Base-by-base conservation (phyloP, 2,329 filamentous ascomycete genomes). In the Calonectria honghensis region DNA sequence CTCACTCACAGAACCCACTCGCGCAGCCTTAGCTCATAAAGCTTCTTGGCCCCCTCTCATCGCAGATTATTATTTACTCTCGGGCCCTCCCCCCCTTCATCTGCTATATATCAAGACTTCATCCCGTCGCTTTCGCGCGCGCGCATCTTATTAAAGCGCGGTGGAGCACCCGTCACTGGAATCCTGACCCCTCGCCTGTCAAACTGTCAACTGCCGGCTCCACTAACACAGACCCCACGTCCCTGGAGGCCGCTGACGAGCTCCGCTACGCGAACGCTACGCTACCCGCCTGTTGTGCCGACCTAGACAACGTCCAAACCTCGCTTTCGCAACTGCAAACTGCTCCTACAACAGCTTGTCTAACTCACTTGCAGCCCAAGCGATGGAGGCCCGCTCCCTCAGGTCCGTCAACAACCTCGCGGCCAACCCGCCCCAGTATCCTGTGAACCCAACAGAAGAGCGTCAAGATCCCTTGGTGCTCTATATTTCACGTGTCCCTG, bases 401-500 rank as follows among this genome's bases (percentile, higher is more conserved):
- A 94, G 94, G 68, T 90, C 92, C 68, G 90, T 99, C 77, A 97
- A 95, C 77, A 88, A 91, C 52, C 91, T 98, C 76, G 96, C 97
- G 76, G 91, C 94, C 67, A 95, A 98, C 81, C 97, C 96, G 52
- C 96, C 97, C 61, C 91, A 93, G 80, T 97, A 98, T 84, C 95
- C 95, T 65, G 91, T 94, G 81, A 95, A 95, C 82, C 94, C 95
- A 6, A 91, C 92, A 4, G 92, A 94, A 78, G 87, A 90, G 79
- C 91, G 88, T 76, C 91, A 93, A 76, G 92, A 95, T 65, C 92
- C 95, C 5, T 85, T 98, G 66, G 92, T 93, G 3, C 90, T 99
- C 51, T 99, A 99, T 85, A 97, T 99, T 78, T 95, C 96, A 45
- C 90, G 96, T 78, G 96, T 99, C 0, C 97, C 97, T 1, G 96